These are phyloP conservation scores for Durotheca rogersii DNA, from an alignment of 495 filamentous ascomycete species.

Conservation along the genomic window DNA sequence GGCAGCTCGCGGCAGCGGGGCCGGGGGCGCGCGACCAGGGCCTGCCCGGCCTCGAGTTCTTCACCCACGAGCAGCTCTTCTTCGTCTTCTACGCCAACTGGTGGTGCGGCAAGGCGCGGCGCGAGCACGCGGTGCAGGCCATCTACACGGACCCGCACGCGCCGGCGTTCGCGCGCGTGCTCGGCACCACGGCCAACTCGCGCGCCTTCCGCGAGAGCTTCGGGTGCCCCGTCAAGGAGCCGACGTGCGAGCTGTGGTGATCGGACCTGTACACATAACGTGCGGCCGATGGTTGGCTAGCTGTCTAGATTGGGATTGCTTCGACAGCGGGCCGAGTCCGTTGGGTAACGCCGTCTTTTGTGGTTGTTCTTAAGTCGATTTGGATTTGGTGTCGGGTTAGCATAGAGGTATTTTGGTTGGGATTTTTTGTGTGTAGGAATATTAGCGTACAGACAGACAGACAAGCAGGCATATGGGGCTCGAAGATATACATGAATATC, in stretches of 20 bases:
- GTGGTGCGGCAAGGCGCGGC: conserved; percentile 68
- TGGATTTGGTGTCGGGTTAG: too few relatives aligned
- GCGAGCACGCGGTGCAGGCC: conserved; percentile 54
- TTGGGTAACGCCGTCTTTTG: too few relatives aligned
- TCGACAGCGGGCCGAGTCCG: too few relatives aligned
- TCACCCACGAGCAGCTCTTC: conserved; percentile 72
- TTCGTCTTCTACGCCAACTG: conserved; percentile 65
- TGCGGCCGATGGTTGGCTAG: too few relatives aligned
- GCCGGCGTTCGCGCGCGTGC: conserved; percentile 60
- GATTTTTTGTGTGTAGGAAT: too few relatives aligned
- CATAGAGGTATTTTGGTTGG: too few relatives aligned
- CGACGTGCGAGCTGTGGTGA: conserved; percentile 70
- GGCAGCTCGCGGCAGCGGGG: too few relatives aligned
- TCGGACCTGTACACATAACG: not conserved
- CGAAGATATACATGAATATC: too few relatives aligned
- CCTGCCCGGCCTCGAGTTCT: conserved; percentile 64
- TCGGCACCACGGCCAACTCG: conserved; percentile 67
- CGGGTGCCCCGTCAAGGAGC: conserved; percentile 62
- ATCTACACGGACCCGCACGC: conserved; percentile 67
- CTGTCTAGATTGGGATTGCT: too few relatives aligned
- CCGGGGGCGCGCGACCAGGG: conserved; percentile 54
- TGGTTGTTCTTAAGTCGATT: too few relatives aligned
- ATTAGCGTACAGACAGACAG: too few relatives aligned
- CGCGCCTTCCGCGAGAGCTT: conserved; percentile 67
- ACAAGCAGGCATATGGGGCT: too few relatives aligned